These are phyloP conservation scores for Ustilago vetiveriae DNA, from an alignment of 1,284 basidiomycete genomes.

Conservation along the genomic window DNA sequence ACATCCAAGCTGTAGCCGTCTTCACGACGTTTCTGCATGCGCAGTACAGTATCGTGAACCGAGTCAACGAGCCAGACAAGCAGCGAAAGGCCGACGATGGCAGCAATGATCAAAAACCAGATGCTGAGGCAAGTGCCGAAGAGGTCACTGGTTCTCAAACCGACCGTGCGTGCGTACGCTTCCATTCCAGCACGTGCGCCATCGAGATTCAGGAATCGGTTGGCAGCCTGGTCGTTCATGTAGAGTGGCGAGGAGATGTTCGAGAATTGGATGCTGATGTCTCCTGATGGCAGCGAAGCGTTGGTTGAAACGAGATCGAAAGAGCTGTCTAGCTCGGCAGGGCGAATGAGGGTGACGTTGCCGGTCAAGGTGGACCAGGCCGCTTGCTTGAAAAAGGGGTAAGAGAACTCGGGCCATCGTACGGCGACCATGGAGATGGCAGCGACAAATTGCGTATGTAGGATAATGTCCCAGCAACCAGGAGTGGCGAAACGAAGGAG, in stretches of 20 bases:
- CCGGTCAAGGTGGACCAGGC: conserved; percentile 67
- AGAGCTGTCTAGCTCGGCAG: conserved; percentile 9
- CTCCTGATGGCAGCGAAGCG: conserved; percentile 48
- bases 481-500: conserved; percentile 92
- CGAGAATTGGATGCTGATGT: conserved; percentile 71
- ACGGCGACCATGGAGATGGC: conserved; percentile 90
- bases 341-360: conserved; percentile 51
- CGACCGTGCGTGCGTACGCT: conserved; percentile 82
- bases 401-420: conserved; percentile 90
- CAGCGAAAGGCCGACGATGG: conserved; percentile 76
- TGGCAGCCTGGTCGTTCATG: conserved; percentile 76
- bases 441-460: conserved; percentile 82
- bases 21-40: conserved; percentile 39
- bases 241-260: conserved; percentile 80
- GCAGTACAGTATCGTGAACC: conserved; percentile 32
- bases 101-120: conserved; percentile 82
- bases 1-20: conserved; percentile 33
- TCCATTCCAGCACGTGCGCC: conserved; percentile 73
- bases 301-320: conserved; percentile 44
- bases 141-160: conserved; percentile 81
- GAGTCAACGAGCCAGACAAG: conserved; percentile 72
- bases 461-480: conserved; percentile 87
- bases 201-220: conserved; percentile 74
- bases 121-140: conserved; percentile 84
- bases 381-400: conserved; percentile 69